Conservation (phyloP, 1,284 basidiomycete genomes). For the Erythrobasidium hasegawianum region DNA sequence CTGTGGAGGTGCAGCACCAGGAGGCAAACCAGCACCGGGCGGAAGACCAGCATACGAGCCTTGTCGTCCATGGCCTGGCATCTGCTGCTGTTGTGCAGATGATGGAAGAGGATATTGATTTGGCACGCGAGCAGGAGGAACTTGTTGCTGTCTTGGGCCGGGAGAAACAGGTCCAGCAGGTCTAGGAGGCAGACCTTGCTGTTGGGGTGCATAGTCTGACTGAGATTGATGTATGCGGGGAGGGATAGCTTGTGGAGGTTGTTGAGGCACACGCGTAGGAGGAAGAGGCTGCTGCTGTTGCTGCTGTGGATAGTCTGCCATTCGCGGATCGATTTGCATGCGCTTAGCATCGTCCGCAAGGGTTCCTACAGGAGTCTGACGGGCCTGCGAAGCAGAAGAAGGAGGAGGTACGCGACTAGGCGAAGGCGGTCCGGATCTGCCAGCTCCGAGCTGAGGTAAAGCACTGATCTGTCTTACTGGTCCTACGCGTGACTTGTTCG, state of each 20-base stretch:
- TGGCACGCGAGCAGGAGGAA: constrained; percentile 17
- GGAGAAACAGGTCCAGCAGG: not conserved
- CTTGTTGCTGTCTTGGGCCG: constrained; percentile 8
- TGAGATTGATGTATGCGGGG: not conserved
- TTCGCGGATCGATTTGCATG: constrained; percentile 23
- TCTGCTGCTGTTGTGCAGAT: constrained; percentile 23
- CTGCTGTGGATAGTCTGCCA: constrained; percentile 12
- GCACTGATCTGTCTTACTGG: constrained; percentile 42
- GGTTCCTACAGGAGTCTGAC: not conserved
- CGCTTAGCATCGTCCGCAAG: constrained; percentile 11
- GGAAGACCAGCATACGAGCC: constrained; percentile 15
- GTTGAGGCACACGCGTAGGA: too few relatives aligned
- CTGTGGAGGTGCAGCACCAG: constrained; percentile 29
- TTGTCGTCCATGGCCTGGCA: constrained; percentile 3
- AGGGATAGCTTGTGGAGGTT: not conserved
- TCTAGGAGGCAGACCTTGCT: constrained; percentile 1
- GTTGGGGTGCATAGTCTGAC: not conserved
- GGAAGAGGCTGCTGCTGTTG: not conserved
- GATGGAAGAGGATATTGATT: not conserved
- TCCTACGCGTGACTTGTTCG: constrained; percentile 49
- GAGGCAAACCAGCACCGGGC: too few relatives aligned
- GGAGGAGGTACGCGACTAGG: constrained; percentile 6
- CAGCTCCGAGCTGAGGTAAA: constrained; percentile 29
- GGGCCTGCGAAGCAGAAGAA: constrained; percentile 19
- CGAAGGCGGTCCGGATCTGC: not conserved